These are phyloP conservation scores for Cocos nucifera DNA, from an alignment of 176 grass and related monocot species.

Conservation along the genomic window DNA sequence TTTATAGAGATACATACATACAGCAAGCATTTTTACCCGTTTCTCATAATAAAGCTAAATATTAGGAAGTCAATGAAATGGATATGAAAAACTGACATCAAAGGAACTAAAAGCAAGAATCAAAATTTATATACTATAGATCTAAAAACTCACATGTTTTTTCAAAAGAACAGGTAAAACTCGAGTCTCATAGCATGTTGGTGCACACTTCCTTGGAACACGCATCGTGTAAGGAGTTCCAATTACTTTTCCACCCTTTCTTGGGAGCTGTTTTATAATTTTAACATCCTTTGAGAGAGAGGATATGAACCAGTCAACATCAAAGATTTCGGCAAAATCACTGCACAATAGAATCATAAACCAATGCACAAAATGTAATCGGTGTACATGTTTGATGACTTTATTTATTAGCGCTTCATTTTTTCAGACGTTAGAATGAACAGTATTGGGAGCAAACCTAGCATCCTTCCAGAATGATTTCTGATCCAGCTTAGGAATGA, in stretches of 20 bases:
- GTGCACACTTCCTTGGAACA: constrained; percentile 83
- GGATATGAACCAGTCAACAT: constrained; percentile 80
- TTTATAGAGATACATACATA: no score
- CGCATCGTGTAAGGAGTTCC: constrained; percentile 71
- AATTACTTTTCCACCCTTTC: constrained; percentile 37
- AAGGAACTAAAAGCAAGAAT: no score
- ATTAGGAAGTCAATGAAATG: no score
- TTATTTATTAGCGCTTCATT: background rate
- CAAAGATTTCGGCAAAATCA: constrained; percentile 83
- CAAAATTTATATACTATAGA: background rate
- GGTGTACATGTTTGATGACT: background rate
- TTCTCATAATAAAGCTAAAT: no score
- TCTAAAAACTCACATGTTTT: constrained; percentile 53
- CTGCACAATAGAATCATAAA: constrained; percentile 23
- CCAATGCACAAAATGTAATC: background rate
- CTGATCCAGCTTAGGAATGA: constrained; percentile 74
- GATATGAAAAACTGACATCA: no score
- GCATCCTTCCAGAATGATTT: constrained; percentile 92
- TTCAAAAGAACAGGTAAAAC: constrained; percentile 77
- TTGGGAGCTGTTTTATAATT: constrained; percentile 63
- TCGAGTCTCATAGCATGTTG: constrained; percentile 71
- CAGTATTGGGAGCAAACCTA: constrained; percentile 28
- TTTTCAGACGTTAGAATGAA: no score
- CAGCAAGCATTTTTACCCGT: no score
- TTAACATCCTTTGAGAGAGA: constrained; percentile 73